phyloP scores from a whole-genome alignment of 2,329 filamentous ascomycete genomes.

The Curvularia spicifera region DNA sequence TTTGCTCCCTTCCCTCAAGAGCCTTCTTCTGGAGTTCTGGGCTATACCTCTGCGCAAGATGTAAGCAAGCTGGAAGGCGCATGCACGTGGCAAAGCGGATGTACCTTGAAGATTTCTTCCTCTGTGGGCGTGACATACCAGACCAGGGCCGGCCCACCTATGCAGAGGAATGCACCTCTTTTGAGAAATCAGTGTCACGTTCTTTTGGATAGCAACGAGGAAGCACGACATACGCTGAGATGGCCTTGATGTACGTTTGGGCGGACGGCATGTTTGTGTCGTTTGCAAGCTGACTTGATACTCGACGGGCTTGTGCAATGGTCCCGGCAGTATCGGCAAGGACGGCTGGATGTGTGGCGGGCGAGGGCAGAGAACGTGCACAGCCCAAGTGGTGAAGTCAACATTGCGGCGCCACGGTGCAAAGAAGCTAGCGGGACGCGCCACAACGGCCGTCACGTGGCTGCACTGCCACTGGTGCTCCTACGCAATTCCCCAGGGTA shows the following conservation, averaged over 20 bases:
- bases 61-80: constrained; percentile 9
- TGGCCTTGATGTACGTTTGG: constrained; percentile 43
- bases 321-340: not conserved
- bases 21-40: constrained; percentile 90
- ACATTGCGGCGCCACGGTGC: constrained; percentile 6
- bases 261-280: constrained; percentile 35
- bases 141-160: constrained; percentile 86
- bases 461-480: constrained; percentile 7
- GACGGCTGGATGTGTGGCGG: not conserved
- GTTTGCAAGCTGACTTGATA: not conserved
- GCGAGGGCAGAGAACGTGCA: constrained; percentile 6
- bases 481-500: not conserved
- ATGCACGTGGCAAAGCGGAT: constrained; percentile 24
- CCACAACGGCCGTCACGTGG: constrained; percentile 5
- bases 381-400: constrained; percentile 17
- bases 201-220: constrained; percentile 11
- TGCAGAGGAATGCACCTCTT: constrained; percentile 73
- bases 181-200: constrained; percentile 26
- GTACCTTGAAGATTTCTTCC: constrained; percentile 81
- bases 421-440: constrained; percentile 13
- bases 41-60: constrained; percentile 72
- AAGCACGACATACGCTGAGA: constrained; percentile 38
- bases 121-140: constrained; percentile 82
- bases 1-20: constrained; percentile 76
- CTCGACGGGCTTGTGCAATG: not conserved